Percentiles rank a stretch among this genome's conserved stretches.
Evolutionary conservation across 2,329 filamentous ascomycete species (phyloP).

Genomic region (Alternaria angustiovoidea): DNA sequence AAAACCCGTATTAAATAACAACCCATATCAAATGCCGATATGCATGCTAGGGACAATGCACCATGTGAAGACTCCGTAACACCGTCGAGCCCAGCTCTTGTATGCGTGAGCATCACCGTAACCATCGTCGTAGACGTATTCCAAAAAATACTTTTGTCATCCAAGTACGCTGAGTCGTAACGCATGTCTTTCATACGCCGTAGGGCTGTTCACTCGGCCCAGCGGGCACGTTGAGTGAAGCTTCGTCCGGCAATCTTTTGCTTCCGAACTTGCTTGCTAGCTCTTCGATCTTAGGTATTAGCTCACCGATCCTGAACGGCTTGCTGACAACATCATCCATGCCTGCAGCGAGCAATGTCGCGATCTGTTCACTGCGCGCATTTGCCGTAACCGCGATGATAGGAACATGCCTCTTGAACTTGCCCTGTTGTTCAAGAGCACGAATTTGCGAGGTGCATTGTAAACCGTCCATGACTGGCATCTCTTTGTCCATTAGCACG

Average conservation of each 20-base stretch:
- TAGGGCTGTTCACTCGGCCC: neutral
- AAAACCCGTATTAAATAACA: neutral
- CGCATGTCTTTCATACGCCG: conserved; percentile 1
- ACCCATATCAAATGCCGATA: neutral
- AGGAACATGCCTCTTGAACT: conserved; percentile 47
- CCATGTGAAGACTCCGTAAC: neutral
- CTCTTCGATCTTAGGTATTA: conserved; percentile 62
- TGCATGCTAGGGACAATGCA: neutral
- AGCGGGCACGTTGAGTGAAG: neutral
- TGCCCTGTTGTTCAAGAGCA: conserved; percentile 46
- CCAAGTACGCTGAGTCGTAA: neutral
- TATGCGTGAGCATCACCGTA: neutral
- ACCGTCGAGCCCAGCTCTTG: neutral
- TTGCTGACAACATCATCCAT: conserved; percentile 62
- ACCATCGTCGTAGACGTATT: neutral
- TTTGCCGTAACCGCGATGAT: conserved; percentile 56
- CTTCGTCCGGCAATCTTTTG: neutral
- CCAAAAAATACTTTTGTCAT: neutral
- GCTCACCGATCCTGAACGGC: conserved; percentile 60
- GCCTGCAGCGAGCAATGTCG: conserved; percentile 47
- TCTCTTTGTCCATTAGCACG: conserved; percentile 52
- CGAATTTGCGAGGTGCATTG: conserved; percentile 50
- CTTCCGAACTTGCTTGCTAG: conserved; percentile 41
- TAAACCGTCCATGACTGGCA: conserved; percentile 54
- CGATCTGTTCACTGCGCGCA: conserved; percentile 52